Base-by-base conservation (phyloP, 2,329 filamentous ascomycete species). In the Aspergillus ochraceus region DNA sequence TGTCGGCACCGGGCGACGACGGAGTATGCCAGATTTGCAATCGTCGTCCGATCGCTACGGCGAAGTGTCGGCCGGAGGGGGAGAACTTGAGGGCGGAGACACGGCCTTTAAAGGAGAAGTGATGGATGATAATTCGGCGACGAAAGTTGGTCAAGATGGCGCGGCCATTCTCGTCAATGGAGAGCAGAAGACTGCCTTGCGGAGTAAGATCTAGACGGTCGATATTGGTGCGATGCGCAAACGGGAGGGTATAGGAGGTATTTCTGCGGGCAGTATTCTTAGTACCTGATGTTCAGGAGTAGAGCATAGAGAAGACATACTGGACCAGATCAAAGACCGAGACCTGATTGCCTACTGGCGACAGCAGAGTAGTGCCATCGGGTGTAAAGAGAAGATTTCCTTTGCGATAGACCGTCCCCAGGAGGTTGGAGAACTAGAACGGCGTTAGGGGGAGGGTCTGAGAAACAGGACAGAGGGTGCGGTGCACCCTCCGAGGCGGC, bases 341-440 rank as follows among this genome's bases (percentile, higher is more conserved):
- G 62, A 99, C 92, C 73, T 92, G 85, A 79, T 98, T 99, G 74
- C 95, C 95, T 55, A 99, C 95, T 8, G 95, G 96, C 49, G 95
- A 99, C 71, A 96, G 91, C 66, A 99, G 85, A 79, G 92, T 94
- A 70, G 91, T 95, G 74, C 96, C 96, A 85, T 99, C 94, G 62
- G 93, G 92, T 70, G 91, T 96, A 82, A 96, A 99, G 74, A 97
- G 85, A 72, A 99, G 86, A 77, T 98, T 99, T 79, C 96, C 95
- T 86, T 93, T 91, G 81, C 92, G 92, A 83, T 98, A 99, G 74
- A 99, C 95, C 68, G 95, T 99, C 75, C 95, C 96, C 72, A 99
- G 86, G 76, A 99, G 86, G 80, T 98, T 99, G 76, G 94, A 97
- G 81, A 99, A 99, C 93, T 97, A 60, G 53, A 47, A 20, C 17